These are phyloP conservation scores for Crataegus laevigata DNA, from an alignment of 306 rosid species.

Conservation along the genomic window DNA sequence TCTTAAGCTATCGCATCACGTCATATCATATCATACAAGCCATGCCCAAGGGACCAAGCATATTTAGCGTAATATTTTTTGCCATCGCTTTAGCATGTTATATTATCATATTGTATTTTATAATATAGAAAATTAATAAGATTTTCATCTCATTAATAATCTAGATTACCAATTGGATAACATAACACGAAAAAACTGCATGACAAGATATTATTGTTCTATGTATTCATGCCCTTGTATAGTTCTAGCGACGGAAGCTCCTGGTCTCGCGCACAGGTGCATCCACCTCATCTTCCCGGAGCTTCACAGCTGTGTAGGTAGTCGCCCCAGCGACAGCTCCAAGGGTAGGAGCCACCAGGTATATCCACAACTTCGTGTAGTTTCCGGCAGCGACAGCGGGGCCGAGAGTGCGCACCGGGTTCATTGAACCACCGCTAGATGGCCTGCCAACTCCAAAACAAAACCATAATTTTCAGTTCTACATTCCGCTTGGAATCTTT, in stretches of 20 bases:
- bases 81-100: background rate
- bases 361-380: constrained; percentile 62
- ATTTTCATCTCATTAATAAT: background rate
- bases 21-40: background rate
- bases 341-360: constrained; percentile 71
- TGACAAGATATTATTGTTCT: background rate
- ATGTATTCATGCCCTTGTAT: background rate
- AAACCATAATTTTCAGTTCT: background rate
- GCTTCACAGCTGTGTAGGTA: constrained; percentile 65
- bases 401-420: constrained; percentile 92
- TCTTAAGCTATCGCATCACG: background rate
- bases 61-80: background rate
- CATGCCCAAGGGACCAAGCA: background rate
- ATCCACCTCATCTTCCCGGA: constrained; percentile 31
- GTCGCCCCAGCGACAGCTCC: constrained; percentile 82
- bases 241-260: constrained; percentile 68
- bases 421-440: constrained; percentile 83
- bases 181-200: background rate
- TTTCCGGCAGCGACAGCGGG: constrained; percentile 91
- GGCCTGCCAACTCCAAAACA: constrained; percentile 37
- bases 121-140: no score
- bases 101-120: background rate
- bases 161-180: background rate
- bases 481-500: background rate
- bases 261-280: constrained; percentile 40